Evolutionary conservation across 2,329 filamentous ascomycete genomes (phyloP).

Genomic region (Emmonsia crescens): DNA sequence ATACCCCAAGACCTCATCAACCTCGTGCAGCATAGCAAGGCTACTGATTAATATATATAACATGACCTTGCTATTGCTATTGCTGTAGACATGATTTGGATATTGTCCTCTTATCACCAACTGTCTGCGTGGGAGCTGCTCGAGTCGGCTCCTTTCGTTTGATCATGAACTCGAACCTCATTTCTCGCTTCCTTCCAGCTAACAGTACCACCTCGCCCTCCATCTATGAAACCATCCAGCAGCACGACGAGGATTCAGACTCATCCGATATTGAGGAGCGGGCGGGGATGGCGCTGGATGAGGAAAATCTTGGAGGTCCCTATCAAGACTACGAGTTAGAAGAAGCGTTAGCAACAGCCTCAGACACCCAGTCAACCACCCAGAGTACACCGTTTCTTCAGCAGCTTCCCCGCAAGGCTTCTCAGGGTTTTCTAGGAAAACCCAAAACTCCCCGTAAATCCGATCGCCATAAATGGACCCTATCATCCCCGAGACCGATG

Average conservation of each 20-base stretch:
- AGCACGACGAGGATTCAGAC: constrained; percentile 25
- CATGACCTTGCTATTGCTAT: not conserved
- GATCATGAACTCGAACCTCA: constrained; percentile 44
- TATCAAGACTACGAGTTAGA: constrained; percentile 49
- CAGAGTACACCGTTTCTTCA: constrained; percentile 33
- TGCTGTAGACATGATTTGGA: not conserved
- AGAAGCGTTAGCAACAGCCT: constrained; percentile 39
- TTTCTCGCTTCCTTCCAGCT: constrained; percentile 40
- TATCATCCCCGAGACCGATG: constrained; percentile 17
- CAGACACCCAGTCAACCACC: constrained; percentile 37
- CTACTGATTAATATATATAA: not conserved
- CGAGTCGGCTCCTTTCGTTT: not conserved
- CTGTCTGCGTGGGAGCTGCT: not conserved
- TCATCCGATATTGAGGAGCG: constrained; percentile 36
- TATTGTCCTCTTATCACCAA: not conserved
- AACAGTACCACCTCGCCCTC: constrained; percentile 26
- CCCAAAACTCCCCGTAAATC: constrained; percentile 2
- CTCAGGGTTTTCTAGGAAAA: constrained; percentile 11
- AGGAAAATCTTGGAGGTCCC: constrained; percentile 39
- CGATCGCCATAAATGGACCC: constrained; percentile 21
- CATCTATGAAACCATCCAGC: constrained; percentile 19
- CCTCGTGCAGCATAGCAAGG: not conserved
- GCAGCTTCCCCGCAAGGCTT: constrained; percentile 18
- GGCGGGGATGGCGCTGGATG: constrained; percentile 38
- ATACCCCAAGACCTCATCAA: not conserved